phyloP scores from a whole-genome alignment of 768 basidiomycete genomes.

The Cystobasidium tubakii region DNA sequence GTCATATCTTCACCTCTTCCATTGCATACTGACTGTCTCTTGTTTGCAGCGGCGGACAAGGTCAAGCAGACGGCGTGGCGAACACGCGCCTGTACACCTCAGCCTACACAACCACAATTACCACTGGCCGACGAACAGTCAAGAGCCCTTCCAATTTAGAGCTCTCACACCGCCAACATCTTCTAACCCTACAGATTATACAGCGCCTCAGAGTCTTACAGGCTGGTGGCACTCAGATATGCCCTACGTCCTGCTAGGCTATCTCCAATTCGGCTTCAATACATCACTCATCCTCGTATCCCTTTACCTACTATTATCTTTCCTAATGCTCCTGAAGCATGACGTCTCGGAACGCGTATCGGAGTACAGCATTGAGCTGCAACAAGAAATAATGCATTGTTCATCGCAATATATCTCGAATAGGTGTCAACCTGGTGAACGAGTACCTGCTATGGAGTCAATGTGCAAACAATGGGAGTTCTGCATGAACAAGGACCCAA shows the following conservation, averaged over 20 bases:
- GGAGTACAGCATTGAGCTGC: conserved; percentile 84
- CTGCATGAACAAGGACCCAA: conserved; percentile 69
- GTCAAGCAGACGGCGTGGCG: conserved; percentile 19
- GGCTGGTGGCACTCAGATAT: conserved; percentile 21
- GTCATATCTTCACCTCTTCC: neutral
- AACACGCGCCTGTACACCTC: conserved; percentile 21
- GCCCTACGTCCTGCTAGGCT: conserved; percentile 51
- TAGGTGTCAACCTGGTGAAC: conserved; percentile 62
- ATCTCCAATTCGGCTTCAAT: conserved; percentile 93
- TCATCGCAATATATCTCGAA: conserved; percentile 73
- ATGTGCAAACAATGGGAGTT: conserved; percentile 81
- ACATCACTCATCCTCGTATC: conserved; percentile 72
- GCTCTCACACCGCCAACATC: neutral
- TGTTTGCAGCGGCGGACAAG: conserved; percentile 18
- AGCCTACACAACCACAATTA: conserved; percentile 32
- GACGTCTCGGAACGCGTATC: conserved; percentile 82
- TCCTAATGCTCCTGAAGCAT: conserved; percentile 80
- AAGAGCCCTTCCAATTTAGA: neutral
- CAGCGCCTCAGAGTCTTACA: conserved; percentile 5
- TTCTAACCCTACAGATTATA: neutral
- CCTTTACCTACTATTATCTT: conserved; percentile 68
- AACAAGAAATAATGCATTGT: conserved; percentile 87
- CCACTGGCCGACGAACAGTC: neutral
- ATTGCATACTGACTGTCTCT: neutral
- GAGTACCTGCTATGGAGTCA: conserved; percentile 79